Evolutionary conservation across 495 filamentous ascomycete species (phyloP).

Genomic region (Xylaria curta): DNA sequence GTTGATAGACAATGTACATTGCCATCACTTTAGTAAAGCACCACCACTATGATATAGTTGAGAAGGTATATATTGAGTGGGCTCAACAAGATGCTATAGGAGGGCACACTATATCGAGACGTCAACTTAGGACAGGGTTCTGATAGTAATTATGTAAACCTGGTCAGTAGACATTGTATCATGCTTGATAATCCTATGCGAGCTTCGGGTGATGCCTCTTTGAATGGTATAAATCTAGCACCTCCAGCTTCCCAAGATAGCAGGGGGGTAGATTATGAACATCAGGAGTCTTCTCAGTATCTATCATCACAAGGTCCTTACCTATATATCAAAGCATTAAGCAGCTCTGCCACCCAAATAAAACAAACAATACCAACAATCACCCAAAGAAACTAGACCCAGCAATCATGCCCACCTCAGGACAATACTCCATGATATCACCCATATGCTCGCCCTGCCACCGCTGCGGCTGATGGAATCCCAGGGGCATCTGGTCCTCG

Average conservation of each 20-base stretch:
- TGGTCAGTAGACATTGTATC: not conserved
- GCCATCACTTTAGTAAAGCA: too few relatives aligned
- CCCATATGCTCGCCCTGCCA: conserved; percentile 14
- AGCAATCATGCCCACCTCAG: conserved; percentile 31
- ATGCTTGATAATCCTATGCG: not conserved
- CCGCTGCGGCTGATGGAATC: conserved; percentile 31
- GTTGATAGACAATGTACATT: too few relatives aligned
- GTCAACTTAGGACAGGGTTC: too few relatives aligned
- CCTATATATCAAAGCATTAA: not conserved
- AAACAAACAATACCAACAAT: not conserved
- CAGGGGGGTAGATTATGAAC: not conserved
- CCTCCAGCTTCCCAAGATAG: not conserved
- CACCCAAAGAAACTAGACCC: conserved; percentile 21
- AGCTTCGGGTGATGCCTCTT: too few relatives aligned
- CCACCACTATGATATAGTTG: too few relatives aligned
- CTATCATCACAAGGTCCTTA: not conserved
- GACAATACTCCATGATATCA: conserved; percentile 33
- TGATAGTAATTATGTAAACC: too few relatives aligned
- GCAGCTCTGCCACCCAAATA: not conserved
- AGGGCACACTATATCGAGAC: not conserved
- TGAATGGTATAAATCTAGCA: not conserved
- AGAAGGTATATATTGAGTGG: not conserved
- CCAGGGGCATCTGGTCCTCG: conserved; percentile 22
- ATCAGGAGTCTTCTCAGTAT: not conserved
- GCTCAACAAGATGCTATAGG: not conserved